Percentiles rank a stretch among this genome's conserved stretches.
phyloP scores from a whole-genome alignment of 2,329 filamentous ascomycete genomes.

The Verticillium longisporum region DNA sequence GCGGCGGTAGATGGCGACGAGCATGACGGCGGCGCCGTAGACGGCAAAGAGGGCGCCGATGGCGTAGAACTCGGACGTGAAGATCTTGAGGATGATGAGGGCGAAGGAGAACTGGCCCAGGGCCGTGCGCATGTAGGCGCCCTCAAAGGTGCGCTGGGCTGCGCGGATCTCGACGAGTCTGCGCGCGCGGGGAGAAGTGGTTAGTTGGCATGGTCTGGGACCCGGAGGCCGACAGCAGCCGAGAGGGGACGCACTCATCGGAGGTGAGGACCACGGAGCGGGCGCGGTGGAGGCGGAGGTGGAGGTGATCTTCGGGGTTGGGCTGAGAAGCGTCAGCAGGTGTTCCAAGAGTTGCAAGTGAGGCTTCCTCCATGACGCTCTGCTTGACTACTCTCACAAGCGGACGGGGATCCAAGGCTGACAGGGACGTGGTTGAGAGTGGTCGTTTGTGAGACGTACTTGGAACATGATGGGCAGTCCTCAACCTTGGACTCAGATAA shows the following conservation, averaged over 20 bases:
- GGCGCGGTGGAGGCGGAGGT: constrained; percentile 75
- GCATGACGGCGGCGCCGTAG: constrained; percentile 78
- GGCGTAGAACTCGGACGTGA: constrained; percentile 91
- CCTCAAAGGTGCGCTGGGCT: constrained; percentile 93
- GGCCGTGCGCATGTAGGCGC: constrained; percentile 91
- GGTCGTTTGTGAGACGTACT: constrained; percentile 4
- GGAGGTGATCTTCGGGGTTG: constrained; percentile 67
- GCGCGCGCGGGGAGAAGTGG: background rate
- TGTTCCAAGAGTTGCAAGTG: background rate
- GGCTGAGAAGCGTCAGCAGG: constrained; percentile 32
- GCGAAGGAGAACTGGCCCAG: constrained; percentile 94
- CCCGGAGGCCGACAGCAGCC: background rate
- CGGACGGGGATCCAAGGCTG: no score
- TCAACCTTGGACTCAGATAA: constrained; percentile 18
- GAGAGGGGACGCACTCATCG: constrained; percentile 51
- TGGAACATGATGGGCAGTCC: constrained; percentile 23
- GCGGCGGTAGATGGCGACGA: constrained; percentile 77
- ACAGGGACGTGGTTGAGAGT: background rate
- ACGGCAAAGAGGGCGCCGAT: constrained; percentile 94
- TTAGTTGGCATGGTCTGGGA: background rate
- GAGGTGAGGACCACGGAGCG: constrained; percentile 75
- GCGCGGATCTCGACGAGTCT: constrained; percentile 89
- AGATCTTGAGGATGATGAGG: constrained; percentile 91
- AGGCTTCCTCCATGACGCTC: background rate
- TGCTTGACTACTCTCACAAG: background rate